These are phyloP conservation scores for Zancudomyces culisetae DNA, from an alignment of 371 early-diverging fungal species.

Conservation along the genomic window DNA sequence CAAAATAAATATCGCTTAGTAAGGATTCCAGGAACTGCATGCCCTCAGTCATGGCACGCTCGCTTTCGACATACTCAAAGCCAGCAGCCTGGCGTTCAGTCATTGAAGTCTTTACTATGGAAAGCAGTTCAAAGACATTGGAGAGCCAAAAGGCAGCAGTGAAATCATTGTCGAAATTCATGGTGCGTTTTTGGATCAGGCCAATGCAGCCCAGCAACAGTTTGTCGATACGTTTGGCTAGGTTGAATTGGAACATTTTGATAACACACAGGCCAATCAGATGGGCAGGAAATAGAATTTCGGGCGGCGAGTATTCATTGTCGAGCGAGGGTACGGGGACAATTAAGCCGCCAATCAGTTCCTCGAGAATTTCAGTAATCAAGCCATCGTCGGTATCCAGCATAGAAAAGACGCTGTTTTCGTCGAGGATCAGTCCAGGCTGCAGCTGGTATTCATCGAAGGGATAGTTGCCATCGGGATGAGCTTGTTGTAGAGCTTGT, in stretches of 20 bases:
- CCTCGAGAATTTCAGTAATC: slow-evolving; percentile 71
- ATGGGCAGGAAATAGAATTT: slow-evolving; percentile 87
- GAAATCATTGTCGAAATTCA: slow-evolving; percentile 48
- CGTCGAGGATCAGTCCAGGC: slow-evolving; percentile 8
- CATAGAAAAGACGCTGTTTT: slow-evolving; percentile 27
- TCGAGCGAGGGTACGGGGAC: slow-evolving; percentile 75
- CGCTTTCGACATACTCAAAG: slow-evolving; percentile 24
- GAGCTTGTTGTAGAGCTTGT: neutral
- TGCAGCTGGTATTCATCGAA: neutral
- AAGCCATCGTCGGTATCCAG: slow-evolving; percentile 52
- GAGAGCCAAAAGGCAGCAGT: slow-evolving; percentile 78
- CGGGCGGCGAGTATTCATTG: slow-evolving; percentile 48
- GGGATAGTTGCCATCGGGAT: neutral
- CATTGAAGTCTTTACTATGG: slow-evolving; percentile 30
- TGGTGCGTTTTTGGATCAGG: slow-evolving; percentile 56
- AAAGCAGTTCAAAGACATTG: slow-evolving; percentile 80
- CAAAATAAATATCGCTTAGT: slow-evolving; percentile 41
- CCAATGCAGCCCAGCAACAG: slow-evolving; percentile 71
- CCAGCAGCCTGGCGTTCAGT: slow-evolving; percentile 24
- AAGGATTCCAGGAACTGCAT: slow-evolving; percentile 34
- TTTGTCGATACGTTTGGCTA: slow-evolving; percentile 54
- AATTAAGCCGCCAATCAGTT: slow-evolving; percentile 65
- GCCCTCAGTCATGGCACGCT: slow-evolving; percentile 25
- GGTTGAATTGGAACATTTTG: slow-evolving; percentile 74
- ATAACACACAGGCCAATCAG: slow-evolving; percentile 66